A percentile compares a stretch with the other conserved stretches of the same genome.
Evolutionary conservation across 1,284 basidiomycete genomes (phyloP).

Genomic region (Tilletia caries): DNA sequence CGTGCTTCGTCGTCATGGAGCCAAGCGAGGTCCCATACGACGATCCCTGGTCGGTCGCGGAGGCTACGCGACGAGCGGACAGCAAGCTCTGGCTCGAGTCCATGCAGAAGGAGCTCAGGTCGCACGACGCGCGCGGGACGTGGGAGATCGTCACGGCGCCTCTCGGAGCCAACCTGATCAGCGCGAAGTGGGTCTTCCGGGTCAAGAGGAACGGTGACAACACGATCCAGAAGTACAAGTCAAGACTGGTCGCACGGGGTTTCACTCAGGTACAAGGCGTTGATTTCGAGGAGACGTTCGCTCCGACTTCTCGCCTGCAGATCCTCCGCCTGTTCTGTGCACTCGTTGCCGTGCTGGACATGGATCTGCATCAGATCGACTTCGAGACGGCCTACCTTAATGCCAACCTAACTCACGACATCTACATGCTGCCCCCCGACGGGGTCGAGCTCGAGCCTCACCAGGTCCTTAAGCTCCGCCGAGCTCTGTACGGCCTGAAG

Average conservation of each 20-base stretch:
- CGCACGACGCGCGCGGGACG: conserved; percentile 37
- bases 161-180: conserved; percentile 36
- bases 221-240: conserved; percentile 52
- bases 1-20: background rate
- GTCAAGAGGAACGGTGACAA: conserved; percentile 54
- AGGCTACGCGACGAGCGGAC: conserved; percentile 44
- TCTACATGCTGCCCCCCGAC: conserved; percentile 54
- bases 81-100: conserved; percentile 48
- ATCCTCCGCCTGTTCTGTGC: conserved; percentile 54
- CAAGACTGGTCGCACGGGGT: conserved; percentile 56
- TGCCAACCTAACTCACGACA: conserved; percentile 55
- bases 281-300: conserved; percentile 57
- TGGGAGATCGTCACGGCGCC: conserved; percentile 44
- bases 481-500: background rate
- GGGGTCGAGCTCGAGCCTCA: conserved; percentile 24
- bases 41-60: conserved; percentile 26
- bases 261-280: conserved; percentile 56
- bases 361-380: conserved; percentile 56
- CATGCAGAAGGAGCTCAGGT: conserved; percentile 45
- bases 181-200: conserved; percentile 54
- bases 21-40: too few relatives aligned
- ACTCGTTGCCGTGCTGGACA: conserved; percentile 51
- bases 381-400: conserved; percentile 51
- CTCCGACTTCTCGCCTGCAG: conserved; percentile 54
- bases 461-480: background rate